A percentile compares a stretch with the other conserved stretches of the same genome.
Conservation (phyloP, 2,329 filamentous ascomycete genomes). For the Dendryphion nanum region DNA sequence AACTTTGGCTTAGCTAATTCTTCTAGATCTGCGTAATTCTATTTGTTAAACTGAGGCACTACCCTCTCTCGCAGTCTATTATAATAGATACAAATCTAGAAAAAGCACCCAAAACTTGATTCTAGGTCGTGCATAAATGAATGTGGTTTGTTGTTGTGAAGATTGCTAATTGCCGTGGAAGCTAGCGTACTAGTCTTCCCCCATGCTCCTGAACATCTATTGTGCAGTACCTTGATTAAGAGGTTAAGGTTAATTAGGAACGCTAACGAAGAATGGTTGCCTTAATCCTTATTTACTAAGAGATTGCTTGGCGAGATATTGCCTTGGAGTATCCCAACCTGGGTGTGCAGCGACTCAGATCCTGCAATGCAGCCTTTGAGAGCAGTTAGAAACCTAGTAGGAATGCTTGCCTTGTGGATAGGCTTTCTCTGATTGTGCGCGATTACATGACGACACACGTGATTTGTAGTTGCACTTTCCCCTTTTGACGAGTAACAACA, state of each 20-base stretch:
- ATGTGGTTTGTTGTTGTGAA: conserved; percentile 41
- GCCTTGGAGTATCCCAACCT: conserved; percentile 41
- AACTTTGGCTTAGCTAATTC: conserved; percentile 23
- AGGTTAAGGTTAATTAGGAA: conserved; percentile 45
- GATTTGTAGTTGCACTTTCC: conserved; percentile 36
- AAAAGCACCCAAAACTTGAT: conserved; percentile 51
- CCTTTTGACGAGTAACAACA: no score
- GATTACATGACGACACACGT: conserved; percentile 43
- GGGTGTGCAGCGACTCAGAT: conserved; percentile 8
- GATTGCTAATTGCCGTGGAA: conserved; percentile 49
- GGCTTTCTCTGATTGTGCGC: conserved; percentile 40
- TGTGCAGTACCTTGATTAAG: conserved; percentile 33
- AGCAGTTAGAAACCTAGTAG: conserved; percentile 34
- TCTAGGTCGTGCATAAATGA: conserved; percentile 51
- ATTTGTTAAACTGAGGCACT: conserved; percentile 31
- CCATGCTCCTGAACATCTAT: conserved; percentile 39
- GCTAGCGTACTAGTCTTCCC: conserved; percentile 46
- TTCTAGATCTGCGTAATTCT: conserved; percentile 37
- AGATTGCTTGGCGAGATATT: conserved; percentile 50
- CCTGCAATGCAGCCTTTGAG: conserved; percentile 39
- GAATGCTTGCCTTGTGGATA: conserved; percentile 44
- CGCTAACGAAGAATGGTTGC: conserved; percentile 23
- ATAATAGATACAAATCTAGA: conserved; percentile 48
- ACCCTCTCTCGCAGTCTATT: conserved; percentile 20
- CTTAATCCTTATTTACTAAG: conserved; percentile 46